A percentile compares a stretch with the other conserved stretches of the same genome.
These are phyloP conservation scores for Hymenotorrendiella dingleyae DNA, from an alignment of 2,329 filamentous ascomycete genomes.

Conservation along the genomic window DNA sequence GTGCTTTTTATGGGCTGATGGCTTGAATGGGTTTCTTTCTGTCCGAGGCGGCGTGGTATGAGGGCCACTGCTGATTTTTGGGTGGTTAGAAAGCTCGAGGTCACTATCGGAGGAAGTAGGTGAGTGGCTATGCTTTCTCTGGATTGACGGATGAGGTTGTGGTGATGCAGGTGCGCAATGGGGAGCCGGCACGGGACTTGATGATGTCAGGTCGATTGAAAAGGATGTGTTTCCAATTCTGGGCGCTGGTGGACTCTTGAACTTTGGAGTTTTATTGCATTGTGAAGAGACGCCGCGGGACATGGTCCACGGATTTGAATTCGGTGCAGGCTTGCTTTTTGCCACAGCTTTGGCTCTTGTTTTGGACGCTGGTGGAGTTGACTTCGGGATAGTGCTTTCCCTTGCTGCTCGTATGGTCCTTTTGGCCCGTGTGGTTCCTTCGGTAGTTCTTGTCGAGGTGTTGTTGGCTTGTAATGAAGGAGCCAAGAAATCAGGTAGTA, in stretches of 20 bases:
- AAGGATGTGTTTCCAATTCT: slow-evolving; percentile 6
- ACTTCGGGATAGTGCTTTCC: not conserved
- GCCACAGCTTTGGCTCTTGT: not conserved
- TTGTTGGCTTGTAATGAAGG: slow-evolving; percentile 15
- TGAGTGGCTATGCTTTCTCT: slow-evolving; percentile 10
- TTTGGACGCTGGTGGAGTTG: not conserved
- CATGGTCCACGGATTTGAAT: slow-evolving; percentile 7
- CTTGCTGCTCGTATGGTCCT: too few species aligned
- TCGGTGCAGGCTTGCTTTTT: slow-evolving; percentile 1
- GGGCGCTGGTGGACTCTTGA: not conserved
- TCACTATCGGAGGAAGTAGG: not conserved
- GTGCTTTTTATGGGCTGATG: slow-evolving; percentile 1
- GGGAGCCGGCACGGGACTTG: not conserved
- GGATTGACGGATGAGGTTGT: not conserved
- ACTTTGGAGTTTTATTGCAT: slow-evolving; percentile 11
- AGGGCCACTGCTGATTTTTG: not conserved
- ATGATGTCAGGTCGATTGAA: slow-evolving; percentile 4
- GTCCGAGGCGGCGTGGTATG: not conserved
- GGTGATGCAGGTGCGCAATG: not conserved
- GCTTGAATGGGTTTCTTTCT: not conserved
- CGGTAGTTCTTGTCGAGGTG: not conserved
- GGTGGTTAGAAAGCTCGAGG: not conserved
- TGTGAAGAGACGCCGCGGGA: slow-evolving; percentile 5
- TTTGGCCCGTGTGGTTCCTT: too few species aligned
- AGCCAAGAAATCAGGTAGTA: slow-evolving; percentile 19